Evolutionary conservation across 768 basidiomycete genomes (phyloP), one percentile per base, ranked within the genome.

Genomic region (Pholiota conissans): DNA sequence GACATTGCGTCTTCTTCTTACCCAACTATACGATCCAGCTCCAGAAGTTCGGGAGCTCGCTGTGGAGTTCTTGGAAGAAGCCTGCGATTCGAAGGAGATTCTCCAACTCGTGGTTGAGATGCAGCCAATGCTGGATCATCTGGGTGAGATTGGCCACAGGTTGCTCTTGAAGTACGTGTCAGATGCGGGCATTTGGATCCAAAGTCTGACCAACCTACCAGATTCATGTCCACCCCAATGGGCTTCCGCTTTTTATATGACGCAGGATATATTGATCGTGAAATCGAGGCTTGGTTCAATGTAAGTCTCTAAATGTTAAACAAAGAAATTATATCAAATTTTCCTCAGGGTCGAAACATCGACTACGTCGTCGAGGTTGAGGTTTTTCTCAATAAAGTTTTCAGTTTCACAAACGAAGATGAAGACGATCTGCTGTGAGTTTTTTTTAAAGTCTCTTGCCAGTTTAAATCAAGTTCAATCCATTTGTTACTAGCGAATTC

Each of bases 251-350:
- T 95, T 71, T 80, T 99, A 3, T 91, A 91, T 65, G 90, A 93
- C 63, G 89, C 92, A 13, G 89, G 90, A 3, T 98, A 98, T 66
- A 95, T 99, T 57, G 90, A 94, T 65, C 82, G 90, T 46, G 95
- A 98, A 71, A 91, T 99, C 83, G 94, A 98, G 61, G 83, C 86
- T 62, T 99, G 97, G 97, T 93, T 96, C 66, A 86, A 93, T 69
- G 96, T 95, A 66, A 65, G 89, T 68, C 11, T 5, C 7, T n/a
- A n/a, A 18, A 37, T 2, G 35, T 40, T 30, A 16, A 29, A 8
- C 46, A 5, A 16, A 9, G 10, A 10, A 45, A 22, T n/a, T 28
- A 20, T 56, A 45, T 39, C 39, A 48, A 46, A 22, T 46, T 27
- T 34, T n/a, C 45, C 5, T 53, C 64, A 98, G 96, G 93, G 94